phyloP scores from a whole-genome alignment of 192 early-diverging fungal genomes.

The Mortierella hygrophila region DNA sequence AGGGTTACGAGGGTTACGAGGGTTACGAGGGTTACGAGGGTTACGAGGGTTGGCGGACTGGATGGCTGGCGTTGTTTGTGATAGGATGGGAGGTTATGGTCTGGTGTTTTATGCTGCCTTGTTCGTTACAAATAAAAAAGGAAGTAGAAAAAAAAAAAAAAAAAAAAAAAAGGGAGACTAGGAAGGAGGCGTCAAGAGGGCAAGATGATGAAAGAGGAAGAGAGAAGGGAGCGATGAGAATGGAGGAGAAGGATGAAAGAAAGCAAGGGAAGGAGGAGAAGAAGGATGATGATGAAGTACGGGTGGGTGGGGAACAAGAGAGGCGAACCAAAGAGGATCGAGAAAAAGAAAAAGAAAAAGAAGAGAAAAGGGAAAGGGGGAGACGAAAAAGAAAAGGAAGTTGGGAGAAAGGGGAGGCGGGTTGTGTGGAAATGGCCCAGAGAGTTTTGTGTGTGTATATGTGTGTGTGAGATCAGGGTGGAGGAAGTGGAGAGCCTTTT shows the following conservation, averaged over 20 bases:
- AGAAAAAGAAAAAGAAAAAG: neutral
- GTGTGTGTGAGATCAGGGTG: neutral
- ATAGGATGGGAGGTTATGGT: neutral
- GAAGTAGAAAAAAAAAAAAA: neutral
- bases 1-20: too few relatives aligned
- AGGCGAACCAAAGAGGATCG: conserved; percentile 5
- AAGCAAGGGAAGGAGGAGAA: neutral
- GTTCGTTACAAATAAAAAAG: neutral
- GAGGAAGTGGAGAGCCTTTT: neutral
- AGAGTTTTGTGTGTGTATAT: too few relatives aligned
- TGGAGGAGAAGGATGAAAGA: neutral
- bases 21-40: too few relatives aligned
- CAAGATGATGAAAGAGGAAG: neutral
- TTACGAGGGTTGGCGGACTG: neutral
- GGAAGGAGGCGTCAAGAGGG: conserved; percentile 12
- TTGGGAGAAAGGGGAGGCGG: neutral
- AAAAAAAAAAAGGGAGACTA: neutral
- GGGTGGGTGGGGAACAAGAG: conserved; percentile 5
- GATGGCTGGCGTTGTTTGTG: neutral
- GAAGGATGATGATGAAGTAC: neutral
- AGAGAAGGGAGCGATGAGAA: neutral
- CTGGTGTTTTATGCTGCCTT: neutral
- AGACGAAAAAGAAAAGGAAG: neutral
- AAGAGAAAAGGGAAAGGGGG: neutral
- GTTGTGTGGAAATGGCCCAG: neutral